These are phyloP conservation scores for carrot (Daucus carota) DNA, from an alignment of 129 eudicot genomes.

Conservation along the genomic window DH1_v3.0 NC_030382.2:57098001-57098500, in stretches of 20 bases:
- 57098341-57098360: background rate
- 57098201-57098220: background rate
- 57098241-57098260: background rate
- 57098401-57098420: background rate
- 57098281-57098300: background rate
- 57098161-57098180: background rate
- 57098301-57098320: background rate
- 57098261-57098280: background rate
- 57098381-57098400: background rate
- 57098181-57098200: background rate
- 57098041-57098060: conserved; percentile 81
- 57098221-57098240: background rate
- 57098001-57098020: background rate
- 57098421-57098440: background rate
- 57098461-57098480: background rate
- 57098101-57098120: conserved; percentile 41
- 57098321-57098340: background rate
- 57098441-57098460: background rate
- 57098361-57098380: background rate
- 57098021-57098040: conserved; percentile 14
- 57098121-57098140: background rate
- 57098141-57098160: background rate
- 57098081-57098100: conserved; percentile 60
- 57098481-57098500: conserved; percentile 1
- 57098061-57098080: conserved; percentile 60